A percentile compares a stretch with the other conserved stretches of the same genome.
Evolutionary conservation across 768 basidiomycete genomes (phyloP).

Genomic region (Lactifluus volemus): DNA sequence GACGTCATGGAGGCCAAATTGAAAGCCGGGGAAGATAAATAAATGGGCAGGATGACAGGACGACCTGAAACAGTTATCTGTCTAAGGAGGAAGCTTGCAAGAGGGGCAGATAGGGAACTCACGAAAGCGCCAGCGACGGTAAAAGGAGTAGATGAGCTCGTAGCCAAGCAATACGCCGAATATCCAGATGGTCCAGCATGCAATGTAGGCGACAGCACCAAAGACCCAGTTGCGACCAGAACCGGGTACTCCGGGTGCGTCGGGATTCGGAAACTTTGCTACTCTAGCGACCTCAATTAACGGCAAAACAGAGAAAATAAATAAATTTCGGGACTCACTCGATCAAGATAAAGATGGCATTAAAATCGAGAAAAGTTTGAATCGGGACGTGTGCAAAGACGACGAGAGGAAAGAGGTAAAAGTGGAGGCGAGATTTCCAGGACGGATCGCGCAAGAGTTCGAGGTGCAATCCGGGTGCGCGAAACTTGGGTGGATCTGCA

Average conservation of each 20-base stretch:
- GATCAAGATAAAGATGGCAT: conserved; percentile 72
- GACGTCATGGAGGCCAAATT: conserved; percentile 69
- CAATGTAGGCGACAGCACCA: conserved; percentile 74
- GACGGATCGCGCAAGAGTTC: conserved; percentile 59
- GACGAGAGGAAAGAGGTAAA: conserved; percentile 60
- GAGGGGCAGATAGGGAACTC: conserved; percentile 30
- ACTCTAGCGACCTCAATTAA: conserved; percentile 37
- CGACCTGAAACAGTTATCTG: conserved; percentile 38
- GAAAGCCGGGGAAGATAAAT: conserved; percentile 71
- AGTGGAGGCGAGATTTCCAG: conserved; percentile 46
- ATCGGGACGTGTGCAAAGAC: conserved; percentile 63
- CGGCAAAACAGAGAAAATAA: conserved; percentile 20
- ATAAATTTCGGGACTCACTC: conserved; percentile 45
- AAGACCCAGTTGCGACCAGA: conserved; percentile 70
- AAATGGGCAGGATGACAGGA: conserved; percentile 74
- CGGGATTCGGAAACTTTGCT: conserved; percentile 64
- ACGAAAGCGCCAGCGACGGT: conserved; percentile 72
- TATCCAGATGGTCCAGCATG: conserved; percentile 72
- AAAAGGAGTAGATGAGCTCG: conserved; percentile 67
- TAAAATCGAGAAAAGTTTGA: conserved; percentile 86
- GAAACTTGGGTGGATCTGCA: conserved; percentile 41
- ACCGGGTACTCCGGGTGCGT: conserved; percentile 57
- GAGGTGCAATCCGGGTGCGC: conserved; percentile 56
- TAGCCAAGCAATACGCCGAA: conserved; percentile 67
- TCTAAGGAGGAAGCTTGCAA: background rate